A percentile compares a stretch with the other conserved stretches of the same genome.
Conservation (phyloP, 176 grass and related monocot genomes). For the Calamus simplicifolius region DNA sequence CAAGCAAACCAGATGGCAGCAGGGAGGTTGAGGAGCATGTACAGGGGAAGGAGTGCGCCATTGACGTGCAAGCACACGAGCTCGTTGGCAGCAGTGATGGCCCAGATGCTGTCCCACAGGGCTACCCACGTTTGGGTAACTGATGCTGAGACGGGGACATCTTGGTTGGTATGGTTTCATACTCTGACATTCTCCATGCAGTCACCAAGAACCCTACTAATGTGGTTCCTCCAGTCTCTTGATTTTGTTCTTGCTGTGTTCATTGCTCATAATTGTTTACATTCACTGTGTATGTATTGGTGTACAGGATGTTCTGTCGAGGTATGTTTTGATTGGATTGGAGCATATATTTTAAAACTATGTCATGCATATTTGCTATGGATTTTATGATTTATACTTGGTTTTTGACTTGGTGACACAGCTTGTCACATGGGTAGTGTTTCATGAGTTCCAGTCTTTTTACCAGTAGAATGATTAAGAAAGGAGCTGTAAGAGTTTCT, state of each 20-base stretch:
- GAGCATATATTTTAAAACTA: too few relatives aligned
- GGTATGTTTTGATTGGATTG: too few relatives aligned
- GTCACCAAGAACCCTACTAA: constrained; percentile 22
- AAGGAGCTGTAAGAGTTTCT: too few relatives aligned
- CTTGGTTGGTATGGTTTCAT: constrained; percentile 52
- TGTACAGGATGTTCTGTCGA: too few relatives aligned
- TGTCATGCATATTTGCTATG: too few relatives aligned
- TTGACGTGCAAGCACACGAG: constrained; percentile 45
- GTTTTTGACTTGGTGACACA: too few relatives aligned
- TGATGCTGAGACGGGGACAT: constrained; percentile 7
- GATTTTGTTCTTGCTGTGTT: constrained; percentile 2
- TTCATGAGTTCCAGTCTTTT: too few relatives aligned
- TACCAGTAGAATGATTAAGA: too few relatives aligned
- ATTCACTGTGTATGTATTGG: too few relatives aligned
- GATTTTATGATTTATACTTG: too few relatives aligned
- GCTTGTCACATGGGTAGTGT: too few relatives aligned
- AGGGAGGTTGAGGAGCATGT: constrained; percentile 11
- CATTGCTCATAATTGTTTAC: background rate
- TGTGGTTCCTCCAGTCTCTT: constrained; percentile 13
- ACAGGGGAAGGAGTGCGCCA: constrained; percentile 28
- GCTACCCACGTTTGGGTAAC: constrained; percentile 51
- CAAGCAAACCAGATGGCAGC: constrained; percentile 17
- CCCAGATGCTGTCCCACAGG: constrained; percentile 50
- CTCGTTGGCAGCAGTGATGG: constrained; percentile 61
- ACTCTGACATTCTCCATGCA: constrained; percentile 38